phyloP scores from a whole-genome alignment of 305 asterid species.

The Fraxinus greggii region DNA sequence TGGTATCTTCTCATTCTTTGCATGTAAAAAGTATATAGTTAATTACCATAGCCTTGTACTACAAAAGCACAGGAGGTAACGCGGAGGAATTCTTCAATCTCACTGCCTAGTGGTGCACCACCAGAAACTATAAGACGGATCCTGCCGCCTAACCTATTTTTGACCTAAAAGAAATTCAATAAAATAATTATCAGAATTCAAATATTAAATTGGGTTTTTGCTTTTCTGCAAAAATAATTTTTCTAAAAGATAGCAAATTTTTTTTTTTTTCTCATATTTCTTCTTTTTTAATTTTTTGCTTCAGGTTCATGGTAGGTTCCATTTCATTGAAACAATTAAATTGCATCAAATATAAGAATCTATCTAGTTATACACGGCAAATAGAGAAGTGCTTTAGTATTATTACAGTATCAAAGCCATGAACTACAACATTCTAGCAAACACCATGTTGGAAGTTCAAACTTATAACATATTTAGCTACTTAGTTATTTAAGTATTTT shows the following conservation, averaged over 20 bases:
- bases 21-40: conserved; percentile 4
- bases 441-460: background rate
- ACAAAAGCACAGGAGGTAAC: conserved; percentile 94
- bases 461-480: background rate
- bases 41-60: conserved; percentile 88
- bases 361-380: background rate
- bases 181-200: background rate
- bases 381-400: background rate
- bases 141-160: conserved; percentile 83
- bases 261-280: background rate
- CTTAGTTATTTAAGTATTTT: background rate
- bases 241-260: background rate
- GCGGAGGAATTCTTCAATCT: conserved; percentile 88
- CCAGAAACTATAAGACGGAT: conserved; percentile 89
- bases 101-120: conserved; percentile 88
- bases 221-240: background rate
- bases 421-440: background rate
- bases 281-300: background rate
- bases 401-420: background rate
- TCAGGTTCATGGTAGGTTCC: background rate
- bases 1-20: background rate
- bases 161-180: conserved; percentile 46
- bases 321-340: background rate
- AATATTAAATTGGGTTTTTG: background rate
- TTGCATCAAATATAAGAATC: background rate